Percentiles rank a stretch among this genome's conserved stretches.
Evolutionary conservation across 2,329 filamentous ascomycete genomes (phyloP).

Genomic region (Chaetothyriales sp.): DNA sequence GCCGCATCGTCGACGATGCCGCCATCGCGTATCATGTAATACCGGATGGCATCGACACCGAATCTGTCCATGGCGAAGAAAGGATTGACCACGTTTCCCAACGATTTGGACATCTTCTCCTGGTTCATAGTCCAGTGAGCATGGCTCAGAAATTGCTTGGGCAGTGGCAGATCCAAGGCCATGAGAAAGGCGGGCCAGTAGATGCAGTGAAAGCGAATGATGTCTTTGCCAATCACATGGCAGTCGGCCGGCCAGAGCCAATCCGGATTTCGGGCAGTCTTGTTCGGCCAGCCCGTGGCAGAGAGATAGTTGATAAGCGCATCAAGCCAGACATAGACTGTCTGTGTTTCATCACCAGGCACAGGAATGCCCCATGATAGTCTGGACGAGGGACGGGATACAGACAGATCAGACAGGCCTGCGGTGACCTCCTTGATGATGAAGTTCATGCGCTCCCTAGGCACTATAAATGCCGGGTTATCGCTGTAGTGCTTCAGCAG

Average conservation of each 20-base stretch:
- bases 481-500: conserved; percentile 65
- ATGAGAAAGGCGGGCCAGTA: conserved; percentile 97
- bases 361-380: conserved; percentile 81
- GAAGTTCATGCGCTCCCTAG: conserved; percentile 57
- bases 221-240: conserved; percentile 92
- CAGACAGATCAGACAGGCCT: conserved; percentile 71
- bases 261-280: conserved; percentile 45
- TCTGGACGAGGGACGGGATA: conserved; percentile 66
- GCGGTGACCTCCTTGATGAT: conserved; percentile 61
- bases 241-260: conserved; percentile 79
- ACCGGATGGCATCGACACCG: conserved; percentile 74
- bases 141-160: conserved; percentile 70
- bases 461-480: conserved; percentile 66
- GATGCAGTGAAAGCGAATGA: conserved; percentile 82
- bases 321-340: conserved; percentile 97
- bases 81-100: conserved; percentile 88
- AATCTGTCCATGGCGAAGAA: conserved; percentile 82
- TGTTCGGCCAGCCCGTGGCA: conserved; percentile 65
- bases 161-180: conserved; percentile 64
- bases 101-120: conserved; percentile 92
- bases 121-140: conserved; percentile 89
- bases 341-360: conserved; percentile 69
- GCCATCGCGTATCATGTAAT: conserved; percentile 70
- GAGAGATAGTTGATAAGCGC: conserved; percentile 90
- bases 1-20: conserved; percentile 63